These are phyloP conservation scores for Leccinum fuscescens DNA, from an alignment of 1,284 basidiomycete genomes.

Conservation along the genomic window DNA sequence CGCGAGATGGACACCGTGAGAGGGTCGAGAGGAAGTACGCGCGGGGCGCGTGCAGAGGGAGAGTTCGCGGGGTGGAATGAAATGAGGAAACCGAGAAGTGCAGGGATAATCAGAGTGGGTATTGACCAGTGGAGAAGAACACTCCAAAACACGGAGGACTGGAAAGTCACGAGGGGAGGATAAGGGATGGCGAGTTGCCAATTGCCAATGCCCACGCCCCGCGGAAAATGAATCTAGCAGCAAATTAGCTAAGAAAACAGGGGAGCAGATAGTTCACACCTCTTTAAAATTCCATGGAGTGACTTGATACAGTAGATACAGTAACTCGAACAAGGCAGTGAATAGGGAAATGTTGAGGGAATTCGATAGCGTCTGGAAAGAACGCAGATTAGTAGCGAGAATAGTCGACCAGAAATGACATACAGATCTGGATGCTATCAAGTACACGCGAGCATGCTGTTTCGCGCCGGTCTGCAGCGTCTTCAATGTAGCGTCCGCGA, in stretches of 20 bases:
- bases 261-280: conserved; percentile 30
- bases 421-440: conserved; percentile 45
- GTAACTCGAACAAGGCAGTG: conserved; percentile 45
- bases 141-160: conserved; percentile 46
- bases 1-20: conserved; percentile 60
- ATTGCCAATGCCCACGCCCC: conserved; percentile 2
- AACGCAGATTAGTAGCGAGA: conserved; percentile 7
- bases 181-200: conserved; percentile 39
- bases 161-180: conserved; percentile 44
- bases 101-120: conserved; percentile 55
- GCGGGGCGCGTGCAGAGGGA: conserved; percentile 23
- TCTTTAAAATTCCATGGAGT: conserved; percentile 46
- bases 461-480: conserved; percentile 25
- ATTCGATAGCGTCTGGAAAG: conserved; percentile 50
- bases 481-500: conserved; percentile 36
- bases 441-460: conserved; percentile 20
- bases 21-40: conserved; percentile 46
- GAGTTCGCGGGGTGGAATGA: conserved; percentile 51
- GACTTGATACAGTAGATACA: conserved; percentile 44
- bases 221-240: conserved; percentile 21
- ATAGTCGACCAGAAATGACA: conserved; percentile 17
- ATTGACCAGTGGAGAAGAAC: conserved; percentile 56
- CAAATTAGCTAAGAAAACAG: conserved; percentile 14
- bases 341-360: conserved; percentile 52
- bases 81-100: conserved; percentile 52